Conservation (phyloP, 345 rosid genomes). For the Moricandia arvensis region DNA sequence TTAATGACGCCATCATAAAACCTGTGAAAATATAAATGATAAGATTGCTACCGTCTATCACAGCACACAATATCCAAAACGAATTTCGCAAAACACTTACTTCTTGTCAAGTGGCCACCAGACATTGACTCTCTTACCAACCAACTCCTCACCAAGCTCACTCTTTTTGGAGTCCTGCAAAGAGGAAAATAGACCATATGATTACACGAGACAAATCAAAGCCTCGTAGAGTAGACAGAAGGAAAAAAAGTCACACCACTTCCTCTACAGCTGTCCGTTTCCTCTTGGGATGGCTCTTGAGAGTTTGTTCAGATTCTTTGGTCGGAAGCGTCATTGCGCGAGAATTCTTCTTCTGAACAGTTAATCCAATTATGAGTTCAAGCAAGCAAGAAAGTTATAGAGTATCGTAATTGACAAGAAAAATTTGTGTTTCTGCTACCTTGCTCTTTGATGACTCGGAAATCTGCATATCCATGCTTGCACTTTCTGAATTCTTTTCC, state of each 20-base stretch:
- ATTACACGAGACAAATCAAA: conserved; percentile 12
- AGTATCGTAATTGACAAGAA: not conserved
- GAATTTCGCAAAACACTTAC: conserved; percentile 42
- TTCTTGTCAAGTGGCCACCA: conserved; percentile 68
- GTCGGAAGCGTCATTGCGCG: conserved; percentile 12
- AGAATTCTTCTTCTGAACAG: conserved; percentile 38
- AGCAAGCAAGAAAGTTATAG: conserved; percentile 4
- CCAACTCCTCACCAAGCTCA: conserved; percentile 41
- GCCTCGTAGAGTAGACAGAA: conserved; percentile 5
- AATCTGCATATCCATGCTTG: conserved; percentile 24
- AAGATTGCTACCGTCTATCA: not conserved
- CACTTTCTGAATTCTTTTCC: conserved; percentile 3
- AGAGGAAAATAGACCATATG: conserved; percentile 7
- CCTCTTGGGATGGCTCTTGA: conserved; percentile 44
- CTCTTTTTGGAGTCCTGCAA: conserved; percentile 42
- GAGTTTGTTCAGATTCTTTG: conserved; percentile 39
- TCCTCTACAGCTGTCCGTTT: conserved; percentile 42
- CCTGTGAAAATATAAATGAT: conserved; percentile 42
- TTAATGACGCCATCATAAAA: conserved; percentile 63
- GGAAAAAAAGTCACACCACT: conserved; percentile 36
- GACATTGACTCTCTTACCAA: conserved; percentile 53
- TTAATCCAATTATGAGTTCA: conserved; percentile 16
- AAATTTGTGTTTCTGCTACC: conserved; percentile 38
- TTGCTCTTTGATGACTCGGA: conserved; percentile 36
- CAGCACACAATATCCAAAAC: not conserved